Conservation (phyloP, 139 green algal genomes). For the Pseudopediastrum boryanum region DNA sequence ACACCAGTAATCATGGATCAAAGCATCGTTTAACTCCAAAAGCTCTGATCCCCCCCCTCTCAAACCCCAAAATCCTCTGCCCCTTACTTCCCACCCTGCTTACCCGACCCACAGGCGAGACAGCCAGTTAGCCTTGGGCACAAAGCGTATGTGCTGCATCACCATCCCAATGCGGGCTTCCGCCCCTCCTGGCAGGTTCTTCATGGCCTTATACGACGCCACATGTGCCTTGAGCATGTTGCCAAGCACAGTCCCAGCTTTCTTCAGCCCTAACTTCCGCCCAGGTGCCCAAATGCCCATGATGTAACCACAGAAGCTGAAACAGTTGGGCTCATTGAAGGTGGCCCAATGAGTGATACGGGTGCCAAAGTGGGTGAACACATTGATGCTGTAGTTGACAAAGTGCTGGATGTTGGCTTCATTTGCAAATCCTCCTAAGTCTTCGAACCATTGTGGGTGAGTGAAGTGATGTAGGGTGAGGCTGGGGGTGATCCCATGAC, state of each 20-base stretch:
- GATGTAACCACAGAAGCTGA: conserved; percentile 57
- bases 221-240: conserved; percentile 58
- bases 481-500: conserved; percentile 63
- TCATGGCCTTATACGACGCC: conserved; percentile 68
- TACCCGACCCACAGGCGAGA: conserved; percentile 13
- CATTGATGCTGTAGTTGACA: conserved; percentile 61
- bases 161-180: conserved; percentile 59
- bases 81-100: no score
- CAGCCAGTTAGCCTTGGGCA: conserved; percentile 14
- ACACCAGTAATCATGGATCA: no score
- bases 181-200: conserved; percentile 49
- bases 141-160: conserved; percentile 66
- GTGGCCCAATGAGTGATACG: conserved; percentile 75
- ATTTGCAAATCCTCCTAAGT: conserved; percentile 71
- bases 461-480: conserved; percentile 86
- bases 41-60: no score
- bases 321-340: conserved; percentile 84
- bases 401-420: conserved; percentile 81
- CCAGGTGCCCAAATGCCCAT: conserved; percentile 67
- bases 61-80: no score
- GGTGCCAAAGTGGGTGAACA: conserved; percentile 64
- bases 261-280: conserved; percentile 30
- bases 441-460: conserved; percentile 84
- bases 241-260: conserved; percentile 25
- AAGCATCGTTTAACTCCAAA: no score